Conservation (phyloP, 306 rosid species). For the Prosopis cineraria region DNA sequence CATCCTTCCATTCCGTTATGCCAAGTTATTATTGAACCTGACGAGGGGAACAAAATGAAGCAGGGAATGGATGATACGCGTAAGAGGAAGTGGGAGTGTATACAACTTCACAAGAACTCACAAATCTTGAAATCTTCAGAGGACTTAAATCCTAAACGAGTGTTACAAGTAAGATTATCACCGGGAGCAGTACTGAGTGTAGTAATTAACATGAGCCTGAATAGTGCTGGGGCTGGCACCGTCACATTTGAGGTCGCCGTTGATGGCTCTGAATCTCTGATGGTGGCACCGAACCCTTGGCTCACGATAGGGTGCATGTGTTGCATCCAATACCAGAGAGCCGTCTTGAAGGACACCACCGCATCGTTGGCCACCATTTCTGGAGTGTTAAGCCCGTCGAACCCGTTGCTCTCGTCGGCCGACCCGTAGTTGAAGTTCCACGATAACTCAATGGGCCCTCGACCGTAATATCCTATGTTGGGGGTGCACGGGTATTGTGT, state of each 20-base stretch:
- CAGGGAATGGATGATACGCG: no score
- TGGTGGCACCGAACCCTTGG: slow-evolving; percentile 84
- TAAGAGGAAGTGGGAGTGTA: no score
- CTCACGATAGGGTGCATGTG: slow-evolving; percentile 52
- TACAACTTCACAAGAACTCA: no score
- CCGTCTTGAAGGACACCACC: slow-evolving; percentile 4
- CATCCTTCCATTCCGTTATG: no score
- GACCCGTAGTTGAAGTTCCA: slow-evolving; percentile 84
- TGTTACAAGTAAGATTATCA: slow-evolving; percentile 65
- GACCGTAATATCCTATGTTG: slow-evolving; percentile 70
- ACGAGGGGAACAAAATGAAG: no score
- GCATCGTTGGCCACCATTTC: slow-evolving; percentile 72
- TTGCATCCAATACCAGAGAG: slow-evolving; percentile 84
- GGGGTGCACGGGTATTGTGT: slow-evolving; percentile 69
- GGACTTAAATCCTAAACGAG: no score
- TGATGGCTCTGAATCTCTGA: slow-evolving; percentile 82
- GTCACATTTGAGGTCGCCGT: slow-evolving; percentile 72
- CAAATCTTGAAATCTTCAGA: no score
- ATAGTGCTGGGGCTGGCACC: slow-evolving; percentile 58
- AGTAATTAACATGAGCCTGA: slow-evolving; percentile 37
- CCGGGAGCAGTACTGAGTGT: slow-evolving; percentile 52
- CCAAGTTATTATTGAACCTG: no score
- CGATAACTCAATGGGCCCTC: slow-evolving; percentile 48
- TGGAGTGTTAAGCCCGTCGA: slow-evolving; percentile 73
- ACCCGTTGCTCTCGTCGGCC: slow-evolving; percentile 55